Base-by-base conservation (phyloP, 176 grass and related monocot species). In the Olyra latifolia region DNA sequence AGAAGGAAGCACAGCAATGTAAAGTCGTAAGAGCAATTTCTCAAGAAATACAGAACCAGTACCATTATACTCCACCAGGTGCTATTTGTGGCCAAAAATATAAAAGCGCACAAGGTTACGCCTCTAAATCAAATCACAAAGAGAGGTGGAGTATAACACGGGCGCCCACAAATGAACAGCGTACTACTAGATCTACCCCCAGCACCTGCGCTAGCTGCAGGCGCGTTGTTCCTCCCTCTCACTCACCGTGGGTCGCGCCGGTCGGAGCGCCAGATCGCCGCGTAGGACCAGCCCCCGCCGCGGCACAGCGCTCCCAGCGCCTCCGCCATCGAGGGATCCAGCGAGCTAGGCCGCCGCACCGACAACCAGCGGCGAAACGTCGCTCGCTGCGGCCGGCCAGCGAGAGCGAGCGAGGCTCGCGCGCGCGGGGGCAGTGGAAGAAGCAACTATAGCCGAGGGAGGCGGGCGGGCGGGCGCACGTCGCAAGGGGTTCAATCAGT, bases 271-370 rank as follows among this genome's bases (percentile, higher is more conserved):
- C 95, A 98, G 66, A 92, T 84, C 73, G 91, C 85, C 19, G 69
- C 92, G 87, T 98, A 98, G 47, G 89, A 92, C 95, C 95, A 98
- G n/a, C 92, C 86, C 7, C 90, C 87, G 77, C 88, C 69, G 50
- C 82, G 74, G 80, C 95, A 98, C 44, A 98, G 88, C 65, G 64
- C 80, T 29, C 40, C 90, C 67, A 98, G 90, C 40, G 77, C 74
- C 62, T 48, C 95, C 82, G 85, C 87, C 83, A 92, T 76, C 19
- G 58, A 47, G 2, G 42, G 19, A 20, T 20, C 17, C 39, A 76
- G 1, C 25, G 9, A 44, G 42, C 42, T n/a, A 10, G 1, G 42
- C 8, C 42, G 8, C 16, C 29, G 68, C 17, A 13, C 10, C 47
- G 11, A 42, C 20, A 43, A 49, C 52, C n/a, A 57, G 40, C 46